Percentiles rank a stretch among this genome's conserved stretches.
Evolutionary conservation across 768 basidiomycete genomes (phyloP).

Genomic region (Paxillus ammoniavirescens): DNA sequence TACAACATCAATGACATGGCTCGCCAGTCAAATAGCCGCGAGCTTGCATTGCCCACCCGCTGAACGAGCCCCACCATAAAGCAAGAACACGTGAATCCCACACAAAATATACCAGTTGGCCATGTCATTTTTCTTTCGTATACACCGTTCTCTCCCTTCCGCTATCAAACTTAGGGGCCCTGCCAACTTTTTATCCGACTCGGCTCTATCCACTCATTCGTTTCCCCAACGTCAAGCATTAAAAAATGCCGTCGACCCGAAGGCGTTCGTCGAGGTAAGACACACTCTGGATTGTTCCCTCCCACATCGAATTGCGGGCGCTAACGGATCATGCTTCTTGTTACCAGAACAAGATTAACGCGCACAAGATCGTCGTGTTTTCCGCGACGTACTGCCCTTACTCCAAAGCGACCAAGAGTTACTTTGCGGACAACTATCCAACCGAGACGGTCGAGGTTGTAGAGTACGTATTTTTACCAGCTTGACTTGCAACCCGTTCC

Average conservation of each 20-base stretch:
- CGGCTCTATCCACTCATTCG: conserved; percentile 32
- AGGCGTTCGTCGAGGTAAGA: conserved; percentile 42
- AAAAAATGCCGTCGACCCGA: conserved; percentile 22
- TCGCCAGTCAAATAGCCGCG: too few relatives aligned
- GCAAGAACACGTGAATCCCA: too few relatives aligned
- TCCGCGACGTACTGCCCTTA: conserved; percentile 59
- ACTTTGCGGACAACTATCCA: conserved; percentile 42
- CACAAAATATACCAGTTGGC: too few relatives aligned
- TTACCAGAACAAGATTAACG: conserved; percentile 42
- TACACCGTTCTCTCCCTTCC: conserved; percentile 21
- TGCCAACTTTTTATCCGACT: conserved; percentile 1
- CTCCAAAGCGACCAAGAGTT: conserved; percentile 47
- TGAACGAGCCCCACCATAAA: too few relatives aligned
- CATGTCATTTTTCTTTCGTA: conserved; percentile 11
- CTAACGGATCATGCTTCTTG: conserved; percentile 36
- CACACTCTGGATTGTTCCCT: conserved; percentile 1
- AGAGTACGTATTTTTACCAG: conserved; percentile 40
- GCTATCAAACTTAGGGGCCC: background rate
- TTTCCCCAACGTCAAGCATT: conserved; percentile 8
- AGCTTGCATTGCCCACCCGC: too few relatives aligned
- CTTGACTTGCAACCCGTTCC: background rate
- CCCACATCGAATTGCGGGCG: background rate
- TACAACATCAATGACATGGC: too few relatives aligned
- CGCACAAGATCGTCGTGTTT: conserved; percentile 56
- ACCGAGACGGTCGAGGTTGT: conserved; percentile 37